phyloP scores from a whole-genome alignment of 306 rosid genomes.

The Mimosa pudica region DNA sequence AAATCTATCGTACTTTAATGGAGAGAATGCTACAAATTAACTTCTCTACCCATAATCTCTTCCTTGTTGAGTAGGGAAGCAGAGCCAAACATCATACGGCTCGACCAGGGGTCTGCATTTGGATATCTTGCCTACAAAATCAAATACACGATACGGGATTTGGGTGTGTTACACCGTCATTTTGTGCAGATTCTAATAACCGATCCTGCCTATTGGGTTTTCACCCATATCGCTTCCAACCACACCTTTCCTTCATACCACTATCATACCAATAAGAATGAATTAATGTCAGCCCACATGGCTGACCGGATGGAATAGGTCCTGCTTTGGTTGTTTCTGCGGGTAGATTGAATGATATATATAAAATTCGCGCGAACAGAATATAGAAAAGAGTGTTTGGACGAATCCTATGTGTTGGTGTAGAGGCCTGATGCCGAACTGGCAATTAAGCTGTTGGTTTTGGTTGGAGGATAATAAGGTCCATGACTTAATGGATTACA shows the following conservation, averaged over 20 bases:
- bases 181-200: background rate
- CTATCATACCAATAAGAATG: background rate
- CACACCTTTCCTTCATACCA: background rate
- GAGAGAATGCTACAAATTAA: background rate
- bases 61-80: background rate
- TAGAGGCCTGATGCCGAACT: background rate
- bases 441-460: background rate
- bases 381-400: background rate
- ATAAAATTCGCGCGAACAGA: background rate
- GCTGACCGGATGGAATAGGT: conserved; percentile 11
- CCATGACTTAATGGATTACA: background rate
- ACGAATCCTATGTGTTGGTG: background rate
- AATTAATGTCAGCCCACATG: background rate
- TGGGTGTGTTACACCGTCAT: conserved; percentile 17
- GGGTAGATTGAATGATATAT: background rate
- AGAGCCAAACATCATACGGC: conserved; percentile 4
- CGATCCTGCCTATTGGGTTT: background rate
- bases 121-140: background rate
- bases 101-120: background rate
- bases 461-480: background rate
- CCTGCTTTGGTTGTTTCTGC: conserved; percentile 24
- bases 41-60: too few species aligned
- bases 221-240: background rate
- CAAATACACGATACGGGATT: conserved; percentile 23
- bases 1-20: conserved; percentile 32